phyloP scores from a whole-genome alignment of 2,329 filamentous ascomycete genomes.

The Pyrenochaeta sp. region DNA sequence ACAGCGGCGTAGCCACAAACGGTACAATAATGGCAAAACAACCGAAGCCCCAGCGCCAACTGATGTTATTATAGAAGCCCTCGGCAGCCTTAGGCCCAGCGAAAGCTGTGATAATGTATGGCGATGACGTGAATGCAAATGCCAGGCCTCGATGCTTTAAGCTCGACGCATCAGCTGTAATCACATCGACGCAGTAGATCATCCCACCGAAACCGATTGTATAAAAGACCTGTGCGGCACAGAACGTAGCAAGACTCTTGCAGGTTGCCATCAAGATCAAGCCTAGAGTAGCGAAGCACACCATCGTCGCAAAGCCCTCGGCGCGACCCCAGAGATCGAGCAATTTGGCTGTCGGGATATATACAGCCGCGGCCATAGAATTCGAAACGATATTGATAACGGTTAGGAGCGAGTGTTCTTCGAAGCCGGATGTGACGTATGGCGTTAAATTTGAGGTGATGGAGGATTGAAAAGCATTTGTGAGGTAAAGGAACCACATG shows the following conservation, averaged over 20 bases:
- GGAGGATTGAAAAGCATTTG: constrained; percentile 53
- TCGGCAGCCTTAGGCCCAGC: constrained; percentile 24
- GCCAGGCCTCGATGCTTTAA: constrained; percentile 65
- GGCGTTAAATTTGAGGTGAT: constrained; percentile 45
- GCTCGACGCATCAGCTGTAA: constrained; percentile 70
- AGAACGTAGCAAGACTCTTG: constrained; percentile 56
- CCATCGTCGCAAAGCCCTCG: constrained; percentile 47
- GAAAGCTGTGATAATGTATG: constrained; percentile 25
- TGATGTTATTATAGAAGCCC: constrained; percentile 56
- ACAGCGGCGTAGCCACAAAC: constrained; percentile 66
- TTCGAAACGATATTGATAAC: constrained; percentile 37
- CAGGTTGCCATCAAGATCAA: constrained; percentile 73
- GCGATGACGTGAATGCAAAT: constrained; percentile 56
- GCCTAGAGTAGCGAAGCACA: constrained; percentile 35
- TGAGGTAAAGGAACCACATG: constrained; percentile 50
- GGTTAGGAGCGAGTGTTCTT: constrained; percentile 36
- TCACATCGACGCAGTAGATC: constrained; percentile 68
- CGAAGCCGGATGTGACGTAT: constrained; percentile 43
- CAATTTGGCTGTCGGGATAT: constrained; percentile 50
- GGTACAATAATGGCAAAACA: constrained; percentile 71
- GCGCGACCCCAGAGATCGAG: constrained; percentile 52
- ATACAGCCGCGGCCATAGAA: constrained; percentile 42
- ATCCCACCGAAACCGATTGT: constrained; percentile 69
- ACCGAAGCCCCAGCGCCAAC: constrained; percentile 69
- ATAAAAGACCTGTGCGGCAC: constrained; percentile 33